A percentile compares a stretch with the other conserved stretches of the same genome.
Evolutionary conservation across 2,329 filamentous ascomycete genomes (phyloP).

Genomic region (Phaeosphaeriaceae sp.): DNA sequence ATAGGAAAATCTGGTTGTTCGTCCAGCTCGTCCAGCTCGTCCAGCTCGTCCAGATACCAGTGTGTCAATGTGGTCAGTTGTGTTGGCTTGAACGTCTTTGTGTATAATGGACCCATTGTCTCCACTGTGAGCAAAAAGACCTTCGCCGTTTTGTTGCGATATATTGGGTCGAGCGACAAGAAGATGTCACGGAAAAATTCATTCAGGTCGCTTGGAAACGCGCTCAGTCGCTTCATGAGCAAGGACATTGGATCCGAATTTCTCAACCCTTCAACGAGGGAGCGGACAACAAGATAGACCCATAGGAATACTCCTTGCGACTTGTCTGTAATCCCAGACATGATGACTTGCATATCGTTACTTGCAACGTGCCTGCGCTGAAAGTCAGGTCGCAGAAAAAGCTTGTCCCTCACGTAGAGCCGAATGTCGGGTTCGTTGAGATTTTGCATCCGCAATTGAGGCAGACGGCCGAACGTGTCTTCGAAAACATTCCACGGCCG

Average conservation of each 20-base stretch:
- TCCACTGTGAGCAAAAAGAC: background rate
- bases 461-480: conserved; percentile 4
- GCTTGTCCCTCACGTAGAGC: background rate
- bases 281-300: conserved; percentile 19
- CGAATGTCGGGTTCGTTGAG: conserved; percentile 3
- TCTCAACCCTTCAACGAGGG: conserved; percentile 12
- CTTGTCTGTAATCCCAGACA: conserved; percentile 8
- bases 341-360: conserved; percentile 3
- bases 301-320: conserved; percentile 26
- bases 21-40: conserved; percentile 12
- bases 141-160: conserved; percentile 12
- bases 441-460: conserved; percentile 3
- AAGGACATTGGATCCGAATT: conserved; percentile 9
- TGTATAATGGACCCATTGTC: conserved; percentile 1
- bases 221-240: conserved; percentile 11
- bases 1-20: conserved; percentile 4
- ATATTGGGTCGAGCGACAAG: conserved; percentile 5
- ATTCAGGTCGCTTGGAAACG: conserved; percentile 17
- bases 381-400: background rate
- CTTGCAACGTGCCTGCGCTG: background rate
- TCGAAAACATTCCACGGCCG: conserved; percentile 15
- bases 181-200: conserved; percentile 21
- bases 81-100: background rate
- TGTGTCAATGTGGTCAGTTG: conserved; percentile 1
- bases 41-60: conserved; percentile 11